These are phyloP conservation scores for Solanum lignicaule DNA, from an alignment of 257 asterid genomes.

Conservation along the genomic window DNA sequence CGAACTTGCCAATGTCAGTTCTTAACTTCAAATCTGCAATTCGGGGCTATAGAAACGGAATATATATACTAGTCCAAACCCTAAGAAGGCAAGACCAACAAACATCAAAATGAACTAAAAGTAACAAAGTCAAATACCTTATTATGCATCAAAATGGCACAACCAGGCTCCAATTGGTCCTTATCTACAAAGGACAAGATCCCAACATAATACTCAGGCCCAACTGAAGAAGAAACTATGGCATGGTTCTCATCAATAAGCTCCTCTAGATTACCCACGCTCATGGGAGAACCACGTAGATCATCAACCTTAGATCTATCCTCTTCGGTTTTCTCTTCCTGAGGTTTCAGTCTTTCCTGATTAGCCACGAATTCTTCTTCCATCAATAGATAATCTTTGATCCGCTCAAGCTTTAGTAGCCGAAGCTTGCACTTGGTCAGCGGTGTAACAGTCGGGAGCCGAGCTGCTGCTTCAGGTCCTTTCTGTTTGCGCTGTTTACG, in stretches of 20 bases:
- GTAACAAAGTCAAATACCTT: constrained; percentile 30
- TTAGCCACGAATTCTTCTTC: constrained; percentile 91
- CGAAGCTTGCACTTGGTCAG: constrained; percentile 69
- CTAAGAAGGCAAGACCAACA: neutral
- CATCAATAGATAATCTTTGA: constrained; percentile 74
- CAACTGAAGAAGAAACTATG: constrained; percentile 72
- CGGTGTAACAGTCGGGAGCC: constrained; percentile 75
- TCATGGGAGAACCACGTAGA: constrained; percentile 82
- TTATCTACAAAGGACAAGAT: constrained; percentile 81
- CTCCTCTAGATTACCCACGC: constrained; percentile 86
- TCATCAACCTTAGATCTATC: constrained; percentile 85
- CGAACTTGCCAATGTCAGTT: neutral
- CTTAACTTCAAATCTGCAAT: neutral
- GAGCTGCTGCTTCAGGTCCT: constrained; percentile 77
- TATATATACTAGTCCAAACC: neutral
- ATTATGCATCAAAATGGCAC: constrained; percentile 88
- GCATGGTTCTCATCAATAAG: constrained; percentile 92
- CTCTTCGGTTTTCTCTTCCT: constrained; percentile 94
- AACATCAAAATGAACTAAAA: neutral
- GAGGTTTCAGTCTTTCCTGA: constrained; percentile 85
- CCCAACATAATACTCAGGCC: constrained; percentile 89
- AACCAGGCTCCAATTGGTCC: constrained; percentile 94
- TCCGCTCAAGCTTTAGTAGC: constrained; percentile 58
- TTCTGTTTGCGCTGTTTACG: constrained; percentile 89
- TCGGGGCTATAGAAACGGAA: neutral